Evolutionary conservation across 192 early-diverging fungal genomes (phyloP).

Genomic region (Mortierella claussenii): DNA sequence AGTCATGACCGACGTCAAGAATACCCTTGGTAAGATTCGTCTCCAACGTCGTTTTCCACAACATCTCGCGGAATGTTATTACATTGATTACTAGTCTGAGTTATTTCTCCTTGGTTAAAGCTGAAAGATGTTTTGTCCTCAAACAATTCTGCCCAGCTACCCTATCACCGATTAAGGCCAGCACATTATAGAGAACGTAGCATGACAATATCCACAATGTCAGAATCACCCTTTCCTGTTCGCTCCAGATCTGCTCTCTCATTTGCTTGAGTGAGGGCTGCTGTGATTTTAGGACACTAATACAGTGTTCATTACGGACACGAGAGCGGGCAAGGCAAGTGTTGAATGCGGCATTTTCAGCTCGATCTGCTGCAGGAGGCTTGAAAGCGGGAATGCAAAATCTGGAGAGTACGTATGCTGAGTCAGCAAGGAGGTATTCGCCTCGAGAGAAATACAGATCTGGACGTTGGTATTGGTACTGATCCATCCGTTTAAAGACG

Average conservation of each 20-base stretch:
- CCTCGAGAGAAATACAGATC: constrained; percentile 2
- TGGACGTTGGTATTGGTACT: not conserved
- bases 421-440: constrained; percentile 10
- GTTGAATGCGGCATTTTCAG: constrained; percentile 5
- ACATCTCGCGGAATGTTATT: too few species aligned
- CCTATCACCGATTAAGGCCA: too few species aligned
- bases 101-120: too few species aligned
- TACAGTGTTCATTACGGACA: constrained; percentile 15
- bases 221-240: not conserved
- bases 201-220: not conserved
- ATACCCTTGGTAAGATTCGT: too few species aligned
- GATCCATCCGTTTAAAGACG: not conserved
- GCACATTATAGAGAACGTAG: not conserved
- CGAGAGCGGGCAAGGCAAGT: constrained; percentile 6
- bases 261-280: not conserved
- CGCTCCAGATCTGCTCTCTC: not conserved
- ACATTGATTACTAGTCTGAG: too few species aligned
- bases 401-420: constrained; percentile 5
- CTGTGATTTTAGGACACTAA: constrained; percentile 3
- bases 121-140: too few species aligned
- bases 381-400: constrained; percentile 8
- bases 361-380: not conserved
- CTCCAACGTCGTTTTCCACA: too few species aligned
- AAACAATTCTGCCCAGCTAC: too few species aligned
- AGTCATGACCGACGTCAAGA: too few species aligned